Evolutionary conservation across 805 yeast species (phyloP).

Genomic region (Kazachstania africana): DNA sequence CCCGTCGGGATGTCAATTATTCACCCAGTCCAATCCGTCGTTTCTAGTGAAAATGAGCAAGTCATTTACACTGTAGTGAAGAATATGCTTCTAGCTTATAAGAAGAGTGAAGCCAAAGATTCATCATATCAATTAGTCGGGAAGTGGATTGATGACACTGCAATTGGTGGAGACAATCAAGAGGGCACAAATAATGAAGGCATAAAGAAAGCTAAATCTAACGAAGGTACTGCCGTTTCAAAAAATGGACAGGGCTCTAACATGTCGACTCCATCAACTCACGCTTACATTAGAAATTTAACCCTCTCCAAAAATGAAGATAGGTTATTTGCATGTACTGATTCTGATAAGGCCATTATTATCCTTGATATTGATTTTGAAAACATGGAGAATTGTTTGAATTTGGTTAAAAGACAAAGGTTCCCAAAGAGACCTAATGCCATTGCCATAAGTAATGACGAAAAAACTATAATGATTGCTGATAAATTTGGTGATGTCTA

Average conservation of each 20-base stretch:
- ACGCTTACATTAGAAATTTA: conserved; percentile 58
- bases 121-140: conserved; percentile 27
- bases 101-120: conserved; percentile 10
- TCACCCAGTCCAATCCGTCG: conserved; percentile 58
- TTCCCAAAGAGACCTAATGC: conserved; percentile 93
- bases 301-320: conserved; percentile 40
- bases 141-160: conserved; percentile 51
- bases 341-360: conserved; percentile 70
- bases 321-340: conserved; percentile 58
- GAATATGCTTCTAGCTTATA: conserved; percentile 46
- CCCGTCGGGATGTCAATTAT: conserved; percentile 29
- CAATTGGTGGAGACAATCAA: conserved; percentile 30
- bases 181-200: conserved; percentile 35
- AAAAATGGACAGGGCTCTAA: conserved; percentile 50
- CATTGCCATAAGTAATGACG: conserved; percentile 44
- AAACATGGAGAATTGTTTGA: conserved; percentile 31
- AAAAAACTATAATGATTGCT: conserved; percentile 50
- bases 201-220: conserved; percentile 26
- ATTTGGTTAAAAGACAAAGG: conserved; percentile 52
- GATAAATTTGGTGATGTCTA: conserved; percentile 97
- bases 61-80: conserved; percentile 46
- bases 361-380: conserved; percentile 35
- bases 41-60: conserved; percentile 34
- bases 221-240: conserved; percentile 31
- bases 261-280: conserved; percentile 55